Base-by-base conservation (phyloP, 306 rosid genomes). In the Mimosa pudica region DNA sequence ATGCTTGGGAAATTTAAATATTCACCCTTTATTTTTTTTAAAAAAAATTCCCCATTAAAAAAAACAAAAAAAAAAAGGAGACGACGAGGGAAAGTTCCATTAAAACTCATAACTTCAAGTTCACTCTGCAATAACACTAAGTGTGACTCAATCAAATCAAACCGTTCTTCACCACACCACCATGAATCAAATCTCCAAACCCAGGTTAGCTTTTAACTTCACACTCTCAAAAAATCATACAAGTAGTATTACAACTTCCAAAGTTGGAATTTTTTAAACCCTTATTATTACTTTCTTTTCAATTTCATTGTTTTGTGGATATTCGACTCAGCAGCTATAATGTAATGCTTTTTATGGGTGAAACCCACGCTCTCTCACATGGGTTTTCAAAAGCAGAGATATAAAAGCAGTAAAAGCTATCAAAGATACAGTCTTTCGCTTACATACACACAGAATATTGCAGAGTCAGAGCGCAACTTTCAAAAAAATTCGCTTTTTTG, bases 401-500 rank as follows among this genome's bases (percentile, higher is more conserved):
- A 16, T 20, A 79, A 57, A 57, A 75, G 67, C 16, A 36, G 63
- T 48, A 57, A 47, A 73, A 67, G 44, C 3, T 70, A 49, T 35
- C 68, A 78, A 69, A 68, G 83, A 75, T 55, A 42, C 69, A 79
- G 76, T 38, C 74, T 71, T 79, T 75, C 66, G 46, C 82, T 47
- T 65, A 77, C 81, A 81, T 48, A 44, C 60, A 71, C 76, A 84
- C 42, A 38, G 42, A 67, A 78, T 66, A 78, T 49, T 78, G 52
- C 71, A 71, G 70, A 68, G 76, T 73, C 87, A 76, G 75, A 49
- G 79, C 93, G 74, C 90, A 75, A 17, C 78, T 6, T 86, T 86
- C 89, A 82, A 89, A 83, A 82, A 83, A 74, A 88, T 74, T 79
- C 89, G 71, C 85, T 75, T 73, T 74, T 74, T 64, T 69, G 10